Base-by-base conservation (phyloP, 148 eudicot genomes). In the Nepenthes gracilis region DNA sequence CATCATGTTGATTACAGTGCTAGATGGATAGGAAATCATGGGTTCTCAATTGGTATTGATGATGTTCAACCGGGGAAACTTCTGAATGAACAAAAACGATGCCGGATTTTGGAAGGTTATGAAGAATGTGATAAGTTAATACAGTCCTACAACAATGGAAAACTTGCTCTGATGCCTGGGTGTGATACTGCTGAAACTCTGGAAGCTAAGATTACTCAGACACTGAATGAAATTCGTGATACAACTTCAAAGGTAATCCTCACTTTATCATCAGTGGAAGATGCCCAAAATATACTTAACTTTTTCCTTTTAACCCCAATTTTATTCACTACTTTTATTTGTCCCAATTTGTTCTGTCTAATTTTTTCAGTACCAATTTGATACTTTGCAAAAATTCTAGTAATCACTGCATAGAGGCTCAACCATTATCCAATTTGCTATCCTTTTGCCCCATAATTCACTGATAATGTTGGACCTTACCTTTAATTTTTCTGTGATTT, bases 1-100 rank as follows among this genome's bases (percentile, higher is more conserved):
- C 10, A 23, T 51, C 55, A 40, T 47, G 33, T 57, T 67, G 74
- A 52, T 37, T 57, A n/a, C 74, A 93, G 99, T 86, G 99, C 99
- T 72, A 80, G 99, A 70, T 93, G 97, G 97, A 93, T 93, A 47
- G 99, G 97, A 38, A 93, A 89, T 80, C 97, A 93, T 72, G 99
- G 99, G 35, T 84, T 93, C 68, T 89, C 99, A 36, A 89, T 93
- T 72, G 99, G 99, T 63, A 93, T 93, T 64, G 91, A 93, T 64
- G 99, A 93, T 74, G 97, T 93, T 70, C 89, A 81, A 65, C 97
- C 99, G n/a, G 87, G 91, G 57, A 72, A 64, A 56, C 55, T 34
- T 59, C 49, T 89, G 72, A 79, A 71, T 56, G 65, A 75, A 33
- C 72, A 66, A 58, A 86, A 81, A 72, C 60, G 67, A 1, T 33